phyloP scores from a whole-genome alignment of 2,329 filamentous ascomycete genomes.

The Trichoderma lentiforme region DNA sequence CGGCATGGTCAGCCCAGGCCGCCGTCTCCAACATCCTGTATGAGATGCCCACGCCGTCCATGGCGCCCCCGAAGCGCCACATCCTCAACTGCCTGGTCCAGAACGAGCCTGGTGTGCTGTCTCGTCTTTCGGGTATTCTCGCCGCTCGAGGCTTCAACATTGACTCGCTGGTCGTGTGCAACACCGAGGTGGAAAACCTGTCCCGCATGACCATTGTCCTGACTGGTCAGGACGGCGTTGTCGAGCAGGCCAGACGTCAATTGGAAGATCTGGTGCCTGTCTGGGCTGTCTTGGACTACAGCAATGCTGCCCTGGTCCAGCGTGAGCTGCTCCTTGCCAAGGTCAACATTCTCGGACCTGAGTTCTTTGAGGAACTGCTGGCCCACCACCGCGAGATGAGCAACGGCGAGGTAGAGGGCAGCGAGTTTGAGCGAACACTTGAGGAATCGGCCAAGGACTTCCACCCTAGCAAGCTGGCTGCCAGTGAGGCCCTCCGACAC shows the following conservation, averaged over 20 bases:
- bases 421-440: conserved; percentile 39
- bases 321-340: conserved; percentile 93
- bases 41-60: conserved; percentile 85
- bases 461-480: conserved; percentile 82
- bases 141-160: conserved; percentile 98
- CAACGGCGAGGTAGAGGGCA: conserved; percentile 45
- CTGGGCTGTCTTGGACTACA: conserved; percentile 98
- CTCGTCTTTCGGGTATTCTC: conserved; percentile 91
- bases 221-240: conserved; percentile 91
- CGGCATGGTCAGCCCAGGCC: conserved; percentile 84
- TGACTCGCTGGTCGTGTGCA: conserved; percentile 95
- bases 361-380: conserved; percentile 97
- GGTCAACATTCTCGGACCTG: conserved; percentile 91
- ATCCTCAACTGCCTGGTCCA: conserved; percentile 98
- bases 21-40: conserved; percentile 98
- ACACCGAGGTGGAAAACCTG: conserved; percentile 93
- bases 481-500: conserved; percentile 85
- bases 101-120: conserved; percentile 96
- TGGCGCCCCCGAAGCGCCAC: conserved; percentile 84
- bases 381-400: conserved; percentile 91
- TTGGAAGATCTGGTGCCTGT: conserved; percentile 96
- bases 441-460: conserved; percentile 63
- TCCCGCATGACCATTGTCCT: conserved; percentile 99
- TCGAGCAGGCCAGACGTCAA: conserved; percentile 93
- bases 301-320: conserved; percentile 86